Evolutionary conservation across 768 basidiomycete species (phyloP).

Genomic region (Russula emetica): DNA sequence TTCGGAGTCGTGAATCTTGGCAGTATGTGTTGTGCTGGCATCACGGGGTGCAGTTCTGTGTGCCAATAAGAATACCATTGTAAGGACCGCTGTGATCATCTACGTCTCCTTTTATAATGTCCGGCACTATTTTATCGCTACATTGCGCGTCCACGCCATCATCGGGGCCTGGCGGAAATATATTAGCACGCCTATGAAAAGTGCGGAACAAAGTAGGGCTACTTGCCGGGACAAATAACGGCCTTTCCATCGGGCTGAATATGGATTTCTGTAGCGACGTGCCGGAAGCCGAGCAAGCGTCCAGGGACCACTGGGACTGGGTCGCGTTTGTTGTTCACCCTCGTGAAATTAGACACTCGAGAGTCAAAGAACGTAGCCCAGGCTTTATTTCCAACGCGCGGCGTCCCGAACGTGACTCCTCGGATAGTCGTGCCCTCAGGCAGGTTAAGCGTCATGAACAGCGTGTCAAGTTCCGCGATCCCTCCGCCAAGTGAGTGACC

Average conservation of each 20-base stretch:
- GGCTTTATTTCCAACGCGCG: conserved; percentile 22
- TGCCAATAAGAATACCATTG: conserved; percentile 54
- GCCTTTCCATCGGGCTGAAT: conserved; percentile 15
- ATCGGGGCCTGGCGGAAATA: conserved; percentile 38
- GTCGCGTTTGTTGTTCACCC: conserved; percentile 26
- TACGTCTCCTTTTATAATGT: conserved; percentile 36
- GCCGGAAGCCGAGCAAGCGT: conserved; percentile 20
- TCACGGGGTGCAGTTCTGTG: conserved; percentile 37
- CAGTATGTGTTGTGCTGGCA: not conserved
- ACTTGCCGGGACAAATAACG: conserved; percentile 16
- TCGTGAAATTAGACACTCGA: conserved; percentile 21
- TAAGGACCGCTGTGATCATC: conserved; percentile 56
- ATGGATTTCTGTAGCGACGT: conserved; percentile 24
- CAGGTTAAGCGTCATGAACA: conserved; percentile 27
- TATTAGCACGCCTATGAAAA: not conserved
- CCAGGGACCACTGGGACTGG: conserved; percentile 24
- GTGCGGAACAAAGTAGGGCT: not conserved
- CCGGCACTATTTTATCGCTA: conserved; percentile 51
- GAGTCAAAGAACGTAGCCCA: conserved; percentile 24
- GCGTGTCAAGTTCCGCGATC: conserved; percentile 24
- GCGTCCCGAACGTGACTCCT: conserved; percentile 28
- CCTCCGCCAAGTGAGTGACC: conserved; percentile 27
- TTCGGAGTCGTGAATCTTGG: not conserved
- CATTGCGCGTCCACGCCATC: conserved; percentile 52
- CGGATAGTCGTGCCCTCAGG: conserved; percentile 18